Conservation (phyloP, 176 grass and related monocot species). For the Luzula sylvatica region DNA sequence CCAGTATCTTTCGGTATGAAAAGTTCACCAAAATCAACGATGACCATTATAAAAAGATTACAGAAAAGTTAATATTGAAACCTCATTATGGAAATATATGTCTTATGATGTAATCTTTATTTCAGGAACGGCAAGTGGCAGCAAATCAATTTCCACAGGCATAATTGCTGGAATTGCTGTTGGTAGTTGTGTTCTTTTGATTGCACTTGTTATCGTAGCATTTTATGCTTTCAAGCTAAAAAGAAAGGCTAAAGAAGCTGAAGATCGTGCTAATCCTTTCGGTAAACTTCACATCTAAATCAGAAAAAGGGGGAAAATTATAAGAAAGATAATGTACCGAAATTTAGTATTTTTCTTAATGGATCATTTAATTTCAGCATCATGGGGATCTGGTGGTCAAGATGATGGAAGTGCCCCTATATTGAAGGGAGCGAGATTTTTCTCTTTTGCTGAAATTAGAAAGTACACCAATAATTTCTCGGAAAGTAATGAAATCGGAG, state of each 20-base stretch:
- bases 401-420: conserved; percentile 54
- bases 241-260: conserved; percentile 29
- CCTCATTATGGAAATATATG: too few relatives aligned
- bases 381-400: conserved; percentile 49
- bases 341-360: conserved; percentile 1
- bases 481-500: conserved; percentile 54
- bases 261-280: conserved; percentile 44
- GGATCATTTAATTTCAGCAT: conserved; percentile 38
- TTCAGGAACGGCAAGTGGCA: conserved; percentile 32
- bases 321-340: neutral
- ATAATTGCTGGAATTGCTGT: conserved; percentile 52
- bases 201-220: conserved; percentile 45
- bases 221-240: conserved; percentile 65
- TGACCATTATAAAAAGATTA: too few relatives aligned
- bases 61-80: too few relatives aligned
- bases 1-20: too few relatives aligned
- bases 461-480: conserved; percentile 66
- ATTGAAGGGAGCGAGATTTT: conserved; percentile 70
- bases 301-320: conserved; percentile 8
- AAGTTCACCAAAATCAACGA: too few relatives aligned
- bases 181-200: conserved; percentile 42
- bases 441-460: conserved; percentile 70
- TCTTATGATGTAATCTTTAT: too few relatives aligned
- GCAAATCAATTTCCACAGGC: conserved; percentile 32
- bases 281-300: conserved; percentile 29